phyloP scores from a whole-genome alignment of 805 yeast species.

The Tetrapisispora fleetii region DNA sequence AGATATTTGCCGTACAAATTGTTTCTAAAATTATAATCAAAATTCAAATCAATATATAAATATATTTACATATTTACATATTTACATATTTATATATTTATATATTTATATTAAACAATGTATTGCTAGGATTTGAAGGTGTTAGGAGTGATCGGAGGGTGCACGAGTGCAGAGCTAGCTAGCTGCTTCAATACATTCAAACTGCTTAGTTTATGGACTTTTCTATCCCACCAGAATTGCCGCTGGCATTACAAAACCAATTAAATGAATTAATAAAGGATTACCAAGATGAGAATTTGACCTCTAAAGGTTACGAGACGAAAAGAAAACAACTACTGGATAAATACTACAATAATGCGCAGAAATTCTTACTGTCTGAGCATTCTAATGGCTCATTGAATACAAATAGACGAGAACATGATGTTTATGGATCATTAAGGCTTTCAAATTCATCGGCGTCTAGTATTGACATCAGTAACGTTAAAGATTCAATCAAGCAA shows the following conservation, averaged over 20 bases:
- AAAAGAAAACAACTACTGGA: constrained; percentile 34
- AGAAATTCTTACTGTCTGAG: not conserved
- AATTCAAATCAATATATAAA: too few species aligned
- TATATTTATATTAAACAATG: too few species aligned
- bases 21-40: too few species aligned
- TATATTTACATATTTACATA: too few species aligned
- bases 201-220: constrained; percentile 32
- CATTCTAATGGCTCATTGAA: not conserved
- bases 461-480: not conserved
- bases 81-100: too few species aligned
- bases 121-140: too few species aligned
- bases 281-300: constrained; percentile 57
- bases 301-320: constrained; percentile 61
- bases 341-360: not conserved
- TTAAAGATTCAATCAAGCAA: not conserved
- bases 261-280: constrained; percentile 39
- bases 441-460: not conserved
- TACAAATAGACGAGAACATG: constrained; percentile 1
- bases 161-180: too few species aligned
- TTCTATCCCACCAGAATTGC: constrained; percentile 36
- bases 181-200: too few species aligned
- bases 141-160: too few species aligned
- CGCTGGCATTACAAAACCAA: constrained; percentile 29
- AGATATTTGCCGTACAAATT: too few species aligned
- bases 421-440: not conserved